Evolutionary conservation across 371 early-diverging fungal species (phyloP).

Genomic region (Chytridiales sp.): DNA sequence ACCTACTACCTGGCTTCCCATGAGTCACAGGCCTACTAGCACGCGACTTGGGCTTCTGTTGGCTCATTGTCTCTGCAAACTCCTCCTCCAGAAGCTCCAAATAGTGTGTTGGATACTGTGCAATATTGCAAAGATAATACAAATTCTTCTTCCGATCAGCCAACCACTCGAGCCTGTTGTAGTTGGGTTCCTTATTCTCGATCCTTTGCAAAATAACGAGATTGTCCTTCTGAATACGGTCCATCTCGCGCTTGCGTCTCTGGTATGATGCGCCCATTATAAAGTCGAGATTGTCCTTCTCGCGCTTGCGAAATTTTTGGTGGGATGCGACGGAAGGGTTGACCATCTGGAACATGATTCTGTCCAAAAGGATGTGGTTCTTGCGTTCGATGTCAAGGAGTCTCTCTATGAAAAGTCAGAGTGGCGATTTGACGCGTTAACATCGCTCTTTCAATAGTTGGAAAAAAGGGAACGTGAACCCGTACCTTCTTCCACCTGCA

Average conservation of each 20-base stretch:
- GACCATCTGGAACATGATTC: slow-evolving; percentile 40
- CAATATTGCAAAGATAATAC: slow-evolving; percentile 33
- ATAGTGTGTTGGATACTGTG: slow-evolving; percentile 30
- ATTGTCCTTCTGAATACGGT: slow-evolving; percentile 27
- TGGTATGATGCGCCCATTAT: slow-evolving; percentile 7
- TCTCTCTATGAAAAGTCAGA: slow-evolving; percentile 23
- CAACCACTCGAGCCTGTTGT: slow-evolving; percentile 33
- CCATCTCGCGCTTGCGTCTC: slow-evolving; percentile 25
- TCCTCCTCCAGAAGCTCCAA: slow-evolving; percentile 6
- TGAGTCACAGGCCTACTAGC: no score
- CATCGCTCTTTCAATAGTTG: not conserved
- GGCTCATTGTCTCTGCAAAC: not conserved
- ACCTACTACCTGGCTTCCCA: no score
- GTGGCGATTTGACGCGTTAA: not conserved
- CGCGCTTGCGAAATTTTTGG: slow-evolving; percentile 5
- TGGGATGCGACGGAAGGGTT: slow-evolving; percentile 24
- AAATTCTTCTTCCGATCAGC: slow-evolving; percentile 33
- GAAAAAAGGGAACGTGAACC: not conserved
- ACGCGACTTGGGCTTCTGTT: not conserved
- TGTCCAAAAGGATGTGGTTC: slow-evolving; percentile 42
- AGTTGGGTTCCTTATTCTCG: slow-evolving; percentile 39
- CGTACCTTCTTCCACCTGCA: slow-evolving; percentile 45
- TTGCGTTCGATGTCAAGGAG: slow-evolving; percentile 36
- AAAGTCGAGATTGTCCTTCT: slow-evolving; percentile 4
- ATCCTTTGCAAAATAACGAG: slow-evolving; percentile 35